phyloP scores from a whole-genome alignment of 2,329 filamentous ascomycete species.

The Aspergillus ustus region DNA sequence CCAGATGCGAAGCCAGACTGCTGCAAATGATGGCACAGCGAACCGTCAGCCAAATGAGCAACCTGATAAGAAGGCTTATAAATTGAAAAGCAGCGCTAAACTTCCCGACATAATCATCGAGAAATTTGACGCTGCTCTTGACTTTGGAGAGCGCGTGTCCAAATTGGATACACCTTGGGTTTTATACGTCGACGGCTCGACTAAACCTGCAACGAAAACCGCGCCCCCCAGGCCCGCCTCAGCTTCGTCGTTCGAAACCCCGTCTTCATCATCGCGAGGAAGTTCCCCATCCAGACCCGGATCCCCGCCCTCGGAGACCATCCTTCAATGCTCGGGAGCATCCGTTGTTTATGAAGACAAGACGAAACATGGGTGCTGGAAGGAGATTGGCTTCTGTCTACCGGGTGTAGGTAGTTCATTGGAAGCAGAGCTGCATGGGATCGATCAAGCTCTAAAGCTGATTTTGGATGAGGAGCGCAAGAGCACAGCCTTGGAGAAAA shows the following conservation, averaged over 20 bases:
- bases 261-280: not conserved
- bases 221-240: not conserved
- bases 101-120: not conserved
- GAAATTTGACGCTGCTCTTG: not conserved
- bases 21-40: not conserved
- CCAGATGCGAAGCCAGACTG: not conserved
- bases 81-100: not conserved
- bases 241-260: not conserved
- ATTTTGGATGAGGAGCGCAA: not conserved
- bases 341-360: slow-evolving; percentile 1
- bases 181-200: not conserved
- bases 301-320: not conserved
- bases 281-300: not conserved
- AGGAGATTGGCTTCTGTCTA: not conserved
- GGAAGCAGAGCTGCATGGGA: not conserved
- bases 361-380: not conserved
- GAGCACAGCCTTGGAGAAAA: not conserved
- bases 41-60: not conserved
- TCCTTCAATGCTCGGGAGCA: not conserved
- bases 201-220: not conserved
- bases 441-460: not conserved
- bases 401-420: not conserved
- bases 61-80: not conserved
- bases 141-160: not conserved
- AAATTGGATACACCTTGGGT: not conserved